Conservation (phyloP, 2,329 filamentous ascomycete species). For the Fusarium piperis region DNA sequence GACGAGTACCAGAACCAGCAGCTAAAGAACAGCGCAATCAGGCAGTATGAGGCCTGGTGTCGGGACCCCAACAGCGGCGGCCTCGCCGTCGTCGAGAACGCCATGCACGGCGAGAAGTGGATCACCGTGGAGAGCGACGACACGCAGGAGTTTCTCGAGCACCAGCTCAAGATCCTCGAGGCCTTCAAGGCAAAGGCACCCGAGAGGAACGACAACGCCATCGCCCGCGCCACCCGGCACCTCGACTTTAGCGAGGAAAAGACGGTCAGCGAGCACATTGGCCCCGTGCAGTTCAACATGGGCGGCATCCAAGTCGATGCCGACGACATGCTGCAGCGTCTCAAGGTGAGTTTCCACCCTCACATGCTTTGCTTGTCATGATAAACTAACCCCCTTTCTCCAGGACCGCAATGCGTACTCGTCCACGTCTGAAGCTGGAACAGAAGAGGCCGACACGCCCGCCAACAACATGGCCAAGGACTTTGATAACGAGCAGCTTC, state of each 20-base stretch:
- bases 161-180: constrained; percentile 81
- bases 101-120: constrained; percentile 49
- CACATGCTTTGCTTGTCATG: neutral
- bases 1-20: constrained; percentile 30
- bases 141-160: constrained; percentile 79
- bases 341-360: constrained; percentile 70
- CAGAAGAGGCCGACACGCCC: constrained; percentile 49
- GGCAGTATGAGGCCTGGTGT: constrained; percentile 82
- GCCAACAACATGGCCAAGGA: constrained; percentile 55
- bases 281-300: constrained; percentile 97
- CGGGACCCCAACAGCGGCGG: constrained; percentile 76
- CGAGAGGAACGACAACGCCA: constrained; percentile 51
- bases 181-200: constrained; percentile 64
- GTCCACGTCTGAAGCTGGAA: constrained; percentile 55
- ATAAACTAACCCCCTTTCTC: constrained; percentile 29
- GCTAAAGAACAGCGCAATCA: constrained; percentile 69
- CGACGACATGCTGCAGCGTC: constrained; percentile 87
- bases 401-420: constrained; percentile 68
- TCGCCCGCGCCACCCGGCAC: constrained; percentile 37
- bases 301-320: constrained; percentile 96
- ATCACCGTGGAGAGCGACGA: constrained; percentile 60
- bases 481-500: constrained; percentile 64
- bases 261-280: constrained; percentile 81
- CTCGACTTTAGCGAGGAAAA: constrained; percentile 53
- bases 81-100: constrained; percentile 52